Evolutionary conservation across 139 green algal species (phyloP).

Genomic region (Bryopsis sp.): DNA sequence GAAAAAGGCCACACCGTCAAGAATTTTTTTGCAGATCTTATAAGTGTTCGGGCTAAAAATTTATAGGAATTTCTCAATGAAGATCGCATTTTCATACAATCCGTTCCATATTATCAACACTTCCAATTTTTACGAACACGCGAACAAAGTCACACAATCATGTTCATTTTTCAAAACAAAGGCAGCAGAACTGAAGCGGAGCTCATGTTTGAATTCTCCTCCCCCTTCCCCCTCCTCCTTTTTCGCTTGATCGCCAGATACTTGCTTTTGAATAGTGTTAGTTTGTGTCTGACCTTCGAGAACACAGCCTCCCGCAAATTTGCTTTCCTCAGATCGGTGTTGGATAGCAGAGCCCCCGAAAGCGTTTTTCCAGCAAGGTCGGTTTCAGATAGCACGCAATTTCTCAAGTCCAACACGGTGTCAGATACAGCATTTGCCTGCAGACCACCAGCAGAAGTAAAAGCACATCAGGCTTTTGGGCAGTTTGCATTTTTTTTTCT

Average conservation of each 20-base stretch:
- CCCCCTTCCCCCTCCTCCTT: neutral
- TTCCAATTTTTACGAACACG: too few species aligned
- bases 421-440: conserved; percentile 92
- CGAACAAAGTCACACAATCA: neutral
- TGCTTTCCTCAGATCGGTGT: conserved; percentile 48
- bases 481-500: too few species aligned
- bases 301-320: conserved; percentile 45
- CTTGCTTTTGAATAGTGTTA: neutral
- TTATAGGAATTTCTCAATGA: too few species aligned
- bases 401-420: conserved; percentile 81
- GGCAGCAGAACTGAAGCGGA: neutral
- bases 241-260: neutral
- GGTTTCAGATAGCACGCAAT: conserved; percentile 57
- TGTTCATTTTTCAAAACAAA: neutral
- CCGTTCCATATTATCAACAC: too few species aligned
- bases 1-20: too few species aligned
- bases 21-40: neutral
- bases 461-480: too few species aligned
- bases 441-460: neutral
- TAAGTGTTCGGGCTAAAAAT: too few species aligned
- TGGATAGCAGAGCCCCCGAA: conserved; percentile 74
- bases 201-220: neutral
- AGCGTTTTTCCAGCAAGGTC: conserved; percentile 75
- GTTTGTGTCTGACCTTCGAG: conserved; percentile 17
- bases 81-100: too few species aligned